A percentile compares a stretch with the other conserved stretches of the same genome.
These are phyloP conservation scores for Handroanthus guayacan DNA, from an alignment of 257 asterid species.

Conservation along the genomic window DNA sequence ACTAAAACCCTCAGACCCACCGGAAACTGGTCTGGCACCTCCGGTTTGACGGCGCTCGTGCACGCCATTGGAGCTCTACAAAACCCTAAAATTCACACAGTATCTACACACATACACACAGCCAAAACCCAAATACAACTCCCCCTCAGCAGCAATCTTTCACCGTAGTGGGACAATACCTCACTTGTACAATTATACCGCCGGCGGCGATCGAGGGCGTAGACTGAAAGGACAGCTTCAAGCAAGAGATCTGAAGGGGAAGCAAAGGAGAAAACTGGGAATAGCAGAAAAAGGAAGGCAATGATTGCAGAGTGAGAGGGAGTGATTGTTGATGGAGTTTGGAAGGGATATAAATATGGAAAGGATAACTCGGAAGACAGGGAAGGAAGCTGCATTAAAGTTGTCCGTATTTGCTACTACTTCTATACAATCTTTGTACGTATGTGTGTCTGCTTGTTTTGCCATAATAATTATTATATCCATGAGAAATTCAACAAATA, in stretches of 20 bases:
- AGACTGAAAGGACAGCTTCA: background rate
- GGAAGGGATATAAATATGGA: constrained; percentile 35
- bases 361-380: constrained; percentile 44
- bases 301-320: constrained; percentile 38
- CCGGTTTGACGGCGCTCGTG: constrained; percentile 41
- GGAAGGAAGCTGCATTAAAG: constrained; percentile 48
- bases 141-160: constrained; percentile 4
- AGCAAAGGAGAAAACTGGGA: constrained; percentile 20
- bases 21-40: constrained; percentile 71
- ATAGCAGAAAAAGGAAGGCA: constrained; percentile 31
- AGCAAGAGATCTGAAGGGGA: constrained; percentile 34
- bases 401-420: constrained; percentile 41
- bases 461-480: constrained; percentile 13
- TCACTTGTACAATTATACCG: background rate
- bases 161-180: background rate
- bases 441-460: constrained; percentile 26
- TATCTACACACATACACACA: constrained; percentile 11
- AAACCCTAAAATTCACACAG: constrained; percentile 29
- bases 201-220: background rate
- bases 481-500: background rate
- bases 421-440: constrained; percentile 47
- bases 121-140: background rate
- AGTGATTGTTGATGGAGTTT: constrained; percentile 22
- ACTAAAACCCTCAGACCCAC: constrained; percentile 78
- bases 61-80: constrained; percentile 42